Conservation (phyloP, 148 eudicot species). For the Nepenthes gracilis region DNA sequence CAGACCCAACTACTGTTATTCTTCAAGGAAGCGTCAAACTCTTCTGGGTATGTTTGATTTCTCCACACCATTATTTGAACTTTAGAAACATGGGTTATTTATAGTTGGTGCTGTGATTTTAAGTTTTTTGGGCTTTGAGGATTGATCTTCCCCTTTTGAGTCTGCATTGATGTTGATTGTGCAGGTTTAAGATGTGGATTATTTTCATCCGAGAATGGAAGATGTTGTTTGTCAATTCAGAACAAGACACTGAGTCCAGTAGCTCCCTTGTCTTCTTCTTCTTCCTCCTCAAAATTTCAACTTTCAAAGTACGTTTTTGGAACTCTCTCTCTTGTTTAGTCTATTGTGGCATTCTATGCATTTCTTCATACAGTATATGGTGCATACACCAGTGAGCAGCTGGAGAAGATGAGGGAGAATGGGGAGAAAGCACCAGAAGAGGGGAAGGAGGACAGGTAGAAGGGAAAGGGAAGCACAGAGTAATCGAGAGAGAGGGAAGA, state of each 20-base stretch:
- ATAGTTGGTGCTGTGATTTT: conserved; percentile 5
- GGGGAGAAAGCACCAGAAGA: too few species aligned
- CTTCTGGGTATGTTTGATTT: conserved; percentile 32
- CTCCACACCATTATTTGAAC: neutral
- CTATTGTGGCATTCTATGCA: neutral
- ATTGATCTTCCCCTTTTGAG: neutral
- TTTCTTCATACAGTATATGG: neutral
- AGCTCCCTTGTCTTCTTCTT: conserved; percentile 18
- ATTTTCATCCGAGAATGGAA: conserved; percentile 21
- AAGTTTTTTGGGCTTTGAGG: too few species aligned
- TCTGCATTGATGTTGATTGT: neutral
- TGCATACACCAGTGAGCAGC: too few species aligned
- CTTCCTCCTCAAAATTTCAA: conserved; percentile 11
- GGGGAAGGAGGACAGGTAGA: too few species aligned
- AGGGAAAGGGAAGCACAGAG: too few species aligned
- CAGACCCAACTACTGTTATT: conserved; percentile 16
- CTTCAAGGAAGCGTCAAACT: conserved; percentile 20
- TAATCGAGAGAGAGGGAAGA: too few species aligned
- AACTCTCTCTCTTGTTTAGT: conserved; percentile 1
- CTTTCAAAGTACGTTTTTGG: conserved; percentile 31
- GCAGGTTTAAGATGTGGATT: conserved; percentile 31
- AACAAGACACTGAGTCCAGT: conserved; percentile 20
- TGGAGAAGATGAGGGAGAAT: too few species aligned
- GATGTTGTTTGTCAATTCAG: conserved; percentile 27
- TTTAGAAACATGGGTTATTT: conserved; percentile 3